These are phyloP conservation scores for Lachnellula subtilissima DNA, from an alignment of 2,329 filamentous ascomycete genomes.

Conservation along the genomic window DNA sequence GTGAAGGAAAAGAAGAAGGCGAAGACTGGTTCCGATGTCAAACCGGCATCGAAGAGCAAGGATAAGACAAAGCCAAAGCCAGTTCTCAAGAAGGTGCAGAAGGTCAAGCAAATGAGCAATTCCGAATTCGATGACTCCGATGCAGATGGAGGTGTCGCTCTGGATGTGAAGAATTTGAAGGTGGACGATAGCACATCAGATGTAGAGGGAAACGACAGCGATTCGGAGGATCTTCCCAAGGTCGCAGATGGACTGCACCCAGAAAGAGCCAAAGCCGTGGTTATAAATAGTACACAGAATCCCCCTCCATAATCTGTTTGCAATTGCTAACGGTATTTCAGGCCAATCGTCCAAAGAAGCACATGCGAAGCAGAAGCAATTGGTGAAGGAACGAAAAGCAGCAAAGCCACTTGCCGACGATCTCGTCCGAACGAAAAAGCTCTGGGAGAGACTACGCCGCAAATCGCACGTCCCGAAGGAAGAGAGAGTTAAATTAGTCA, in stretches of 20 bases:
- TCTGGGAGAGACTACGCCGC: slow-evolving; percentile 89
- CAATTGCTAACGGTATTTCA: slow-evolving; percentile 33
- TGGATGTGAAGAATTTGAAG: slow-evolving; percentile 12
- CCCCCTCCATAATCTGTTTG: slow-evolving; percentile 19
- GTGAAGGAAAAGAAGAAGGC: slow-evolving; percentile 48
- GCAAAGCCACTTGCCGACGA: slow-evolving; percentile 90
- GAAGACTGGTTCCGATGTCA: slow-evolving; percentile 32
- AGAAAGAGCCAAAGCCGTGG: slow-evolving; percentile 31
- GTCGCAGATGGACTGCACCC: slow-evolving; percentile 32
- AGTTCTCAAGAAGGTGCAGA: slow-evolving; percentile 22
- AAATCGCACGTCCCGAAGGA: slow-evolving; percentile 92
- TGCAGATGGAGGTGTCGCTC: slow-evolving; percentile 30
- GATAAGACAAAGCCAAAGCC: slow-evolving; percentile 14
- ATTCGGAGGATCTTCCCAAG: slow-evolving; percentile 34
- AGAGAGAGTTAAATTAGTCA: slow-evolving; percentile 80
- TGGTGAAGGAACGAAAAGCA: slow-evolving; percentile 83
- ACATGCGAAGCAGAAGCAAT: slow-evolving; percentile 86
- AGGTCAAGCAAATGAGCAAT: slow-evolving; percentile 35
- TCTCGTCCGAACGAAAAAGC: slow-evolving; percentile 84
- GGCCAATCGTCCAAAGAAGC: slow-evolving; percentile 73
- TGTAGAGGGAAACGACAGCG: slow-evolving; percentile 27
- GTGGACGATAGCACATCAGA: not conserved
- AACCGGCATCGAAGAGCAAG: slow-evolving; percentile 21
- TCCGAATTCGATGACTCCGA: slow-evolving; percentile 36
- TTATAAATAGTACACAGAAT: slow-evolving; percentile 22